Evolutionary conservation across 805 yeast species (phyloP).

Genomic region (Nakazawaea populi): DNA sequence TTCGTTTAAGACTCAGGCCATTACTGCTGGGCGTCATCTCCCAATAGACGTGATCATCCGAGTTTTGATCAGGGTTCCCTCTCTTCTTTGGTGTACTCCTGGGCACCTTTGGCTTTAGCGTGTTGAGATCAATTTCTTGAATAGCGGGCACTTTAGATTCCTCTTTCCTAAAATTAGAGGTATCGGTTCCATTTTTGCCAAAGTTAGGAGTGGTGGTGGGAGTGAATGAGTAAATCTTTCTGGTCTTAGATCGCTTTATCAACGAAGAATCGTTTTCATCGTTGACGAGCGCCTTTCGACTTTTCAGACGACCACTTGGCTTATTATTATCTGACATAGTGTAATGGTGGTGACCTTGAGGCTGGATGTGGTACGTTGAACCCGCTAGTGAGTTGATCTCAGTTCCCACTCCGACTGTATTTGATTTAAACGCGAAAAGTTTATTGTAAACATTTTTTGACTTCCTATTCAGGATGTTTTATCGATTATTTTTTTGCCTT

Average conservation of each 20-base stretch:
- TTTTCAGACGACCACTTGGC: neutral
- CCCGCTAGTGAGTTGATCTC: neutral
- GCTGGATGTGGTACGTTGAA: too few relatives aligned
- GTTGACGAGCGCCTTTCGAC: neutral
- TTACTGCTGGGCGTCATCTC: slow-evolving; percentile 30
- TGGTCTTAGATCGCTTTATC: neutral
- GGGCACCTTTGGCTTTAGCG: neutral
- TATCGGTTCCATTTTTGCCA: neutral
- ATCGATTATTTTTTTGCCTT: neutral
- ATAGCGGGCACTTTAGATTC: neutral
- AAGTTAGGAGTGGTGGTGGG: slow-evolving; percentile 5
- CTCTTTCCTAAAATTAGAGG: neutral
- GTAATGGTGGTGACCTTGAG: neutral
- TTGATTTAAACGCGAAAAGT: neutral
- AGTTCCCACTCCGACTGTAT: too few relatives aligned
- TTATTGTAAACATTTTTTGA: neutral
- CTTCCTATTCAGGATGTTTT: neutral
- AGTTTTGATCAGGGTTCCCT: slow-evolving; percentile 18
- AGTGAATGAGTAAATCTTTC: slow-evolving; percentile 7
- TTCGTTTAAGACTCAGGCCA: slow-evolving; percentile 11
- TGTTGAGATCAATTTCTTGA: neutral
- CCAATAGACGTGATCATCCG: slow-evolving; percentile 35
- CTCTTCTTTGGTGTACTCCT: slow-evolving; percentile 8
- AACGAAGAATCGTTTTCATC: slow-evolving; percentile 3
- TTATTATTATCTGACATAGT: neutral